Evolutionary conservation across 2,329 filamentous ascomycete genomes (phyloP), one percentile per base, ranked within the genome.

Genomic region (Pseudocercospora cruenta): DNA sequence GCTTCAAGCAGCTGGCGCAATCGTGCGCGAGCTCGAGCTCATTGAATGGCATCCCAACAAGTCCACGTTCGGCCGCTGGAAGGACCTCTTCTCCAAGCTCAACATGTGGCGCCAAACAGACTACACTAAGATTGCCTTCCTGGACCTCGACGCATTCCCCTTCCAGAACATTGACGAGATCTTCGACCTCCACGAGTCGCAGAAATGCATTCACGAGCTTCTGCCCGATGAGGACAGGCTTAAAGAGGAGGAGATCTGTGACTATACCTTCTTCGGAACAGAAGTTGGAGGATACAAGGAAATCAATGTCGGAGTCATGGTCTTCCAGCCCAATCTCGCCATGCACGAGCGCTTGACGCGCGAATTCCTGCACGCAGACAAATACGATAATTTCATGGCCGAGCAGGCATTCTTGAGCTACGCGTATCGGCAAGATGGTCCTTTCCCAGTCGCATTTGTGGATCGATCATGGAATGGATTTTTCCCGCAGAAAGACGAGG

Each of bases 51-150:
- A 71, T 36, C 66, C 70, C 0, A 64, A 64, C 10, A 62, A 63
- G 47, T 39, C 64, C 10, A 66, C 64, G 7, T 70, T 69, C 33
- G 62, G 57, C 6, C 64, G 67, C 47, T 69, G 67, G 68, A 62
- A 57, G 26, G 70, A 71, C 31, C 59, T 71, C 67, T 97, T 97
- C 76, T 97, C 94, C 71, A 98, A 98, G 82, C 93, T 98, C 79
- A 90, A 92, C 71, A 84, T 98, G 24, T 98, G 94, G 94, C 91
- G 90, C 70, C 91, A 93, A 79, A 90, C 88, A 1, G 92, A 96
- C 76, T 98, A 94, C 79, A 88, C 89, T 69, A 94, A 90, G 80
- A 91, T 98, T 64, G 91, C 97, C 64, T 98, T 97, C 79, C 85
- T 98, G 69, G 94, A 98, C 77, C 91, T 93, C 67, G 94, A 98